These are phyloP conservation scores for Naganishia kalamii DNA, from an alignment of 768 basidiomycete species.

Conservation along the genomic window DNA sequence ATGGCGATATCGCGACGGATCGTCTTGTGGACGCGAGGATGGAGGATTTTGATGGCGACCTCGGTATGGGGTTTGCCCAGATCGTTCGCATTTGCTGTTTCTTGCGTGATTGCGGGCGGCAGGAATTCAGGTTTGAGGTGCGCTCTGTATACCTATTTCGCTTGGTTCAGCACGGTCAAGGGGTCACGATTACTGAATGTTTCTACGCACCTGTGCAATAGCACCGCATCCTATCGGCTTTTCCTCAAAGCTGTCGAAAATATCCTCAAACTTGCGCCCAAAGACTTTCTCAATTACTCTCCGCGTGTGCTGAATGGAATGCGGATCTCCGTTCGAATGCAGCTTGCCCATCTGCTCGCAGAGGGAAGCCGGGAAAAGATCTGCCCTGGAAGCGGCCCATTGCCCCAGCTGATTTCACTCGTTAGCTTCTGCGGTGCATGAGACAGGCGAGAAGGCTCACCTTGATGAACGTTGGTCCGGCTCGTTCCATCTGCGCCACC, in stretches of 20 bases:
- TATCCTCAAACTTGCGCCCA: constrained; percentile 70
- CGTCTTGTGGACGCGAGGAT: constrained; percentile 72
- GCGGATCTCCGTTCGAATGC: constrained; percentile 80
- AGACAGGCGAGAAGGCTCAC: constrained; percentile 48
- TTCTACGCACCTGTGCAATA: constrained; percentile 66
- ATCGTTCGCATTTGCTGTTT: not conserved
- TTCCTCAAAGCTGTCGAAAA: constrained; percentile 83
- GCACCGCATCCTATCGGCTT: constrained; percentile 92
- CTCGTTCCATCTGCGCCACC: constrained; percentile 80
- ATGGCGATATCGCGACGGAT: constrained; percentile 87
- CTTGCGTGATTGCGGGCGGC: constrained; percentile 68
- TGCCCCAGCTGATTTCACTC: constrained; percentile 66
- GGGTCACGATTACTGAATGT: not conserved
- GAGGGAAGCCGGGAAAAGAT: constrained; percentile 79
- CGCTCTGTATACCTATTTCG: constrained; percentile 72
- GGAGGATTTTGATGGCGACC: constrained; percentile 93
- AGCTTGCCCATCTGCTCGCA: constrained; percentile 77
- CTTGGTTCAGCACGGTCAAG: not conserved
- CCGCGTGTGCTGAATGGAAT: constrained; percentile 72
- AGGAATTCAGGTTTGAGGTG: constrained; percentile 75
- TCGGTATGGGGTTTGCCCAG: constrained; percentile 49
- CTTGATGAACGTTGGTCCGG: constrained; percentile 95
- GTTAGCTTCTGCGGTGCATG: not conserved
- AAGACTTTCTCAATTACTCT: constrained; percentile 76
- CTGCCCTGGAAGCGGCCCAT: constrained; percentile 94